Conservation (phyloP, 106 monocot genomes). For the Allium sativum region DNA sequence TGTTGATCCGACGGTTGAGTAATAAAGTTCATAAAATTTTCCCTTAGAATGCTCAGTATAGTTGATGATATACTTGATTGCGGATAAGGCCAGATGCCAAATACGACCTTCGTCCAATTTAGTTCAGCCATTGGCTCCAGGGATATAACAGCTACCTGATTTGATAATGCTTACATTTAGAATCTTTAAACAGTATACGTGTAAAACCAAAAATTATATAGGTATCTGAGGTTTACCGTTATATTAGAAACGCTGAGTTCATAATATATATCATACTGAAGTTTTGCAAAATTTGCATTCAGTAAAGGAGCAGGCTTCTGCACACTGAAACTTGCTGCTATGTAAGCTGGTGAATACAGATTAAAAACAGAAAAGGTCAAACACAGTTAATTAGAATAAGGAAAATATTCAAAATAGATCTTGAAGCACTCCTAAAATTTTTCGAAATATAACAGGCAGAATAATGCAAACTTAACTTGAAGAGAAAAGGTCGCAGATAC, state of each 20-base stretch:
- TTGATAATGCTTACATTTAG: constrained; percentile 10
- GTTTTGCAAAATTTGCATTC: constrained; percentile 40
- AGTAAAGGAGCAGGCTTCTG: constrained; percentile 44
- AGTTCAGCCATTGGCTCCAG: constrained; percentile 32
- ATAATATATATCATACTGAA: constrained; percentile 74
- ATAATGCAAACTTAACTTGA: too few species aligned
- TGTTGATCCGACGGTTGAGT: constrained; percentile 45
- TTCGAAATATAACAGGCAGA: too few species aligned
- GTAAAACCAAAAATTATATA: background rate
- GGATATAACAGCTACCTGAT: constrained; percentile 45
- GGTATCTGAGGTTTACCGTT: constrained; percentile 30
- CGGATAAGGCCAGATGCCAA: constrained; percentile 77
- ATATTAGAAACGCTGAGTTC: constrained; percentile 79
- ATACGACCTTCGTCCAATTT: constrained; percentile 81
- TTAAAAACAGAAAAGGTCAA: too few species aligned
- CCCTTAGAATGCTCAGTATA: constrained; percentile 57
- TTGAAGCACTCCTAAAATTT: too few species aligned
- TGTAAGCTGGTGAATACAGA: constrained; percentile 36
- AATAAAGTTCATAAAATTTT: constrained; percentile 56
- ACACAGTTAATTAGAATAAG: too few species aligned
- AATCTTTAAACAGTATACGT: background rate
- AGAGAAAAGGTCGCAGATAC: too few species aligned
- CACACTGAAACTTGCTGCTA: constrained; percentile 78
- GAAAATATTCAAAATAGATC: too few species aligned
- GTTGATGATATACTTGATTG: constrained; percentile 53